Evolutionary conservation across 139 green algal species (phyloP), one percentile per base, ranked within the genome.

Genomic region (Pleodorina starrii): DNA sequence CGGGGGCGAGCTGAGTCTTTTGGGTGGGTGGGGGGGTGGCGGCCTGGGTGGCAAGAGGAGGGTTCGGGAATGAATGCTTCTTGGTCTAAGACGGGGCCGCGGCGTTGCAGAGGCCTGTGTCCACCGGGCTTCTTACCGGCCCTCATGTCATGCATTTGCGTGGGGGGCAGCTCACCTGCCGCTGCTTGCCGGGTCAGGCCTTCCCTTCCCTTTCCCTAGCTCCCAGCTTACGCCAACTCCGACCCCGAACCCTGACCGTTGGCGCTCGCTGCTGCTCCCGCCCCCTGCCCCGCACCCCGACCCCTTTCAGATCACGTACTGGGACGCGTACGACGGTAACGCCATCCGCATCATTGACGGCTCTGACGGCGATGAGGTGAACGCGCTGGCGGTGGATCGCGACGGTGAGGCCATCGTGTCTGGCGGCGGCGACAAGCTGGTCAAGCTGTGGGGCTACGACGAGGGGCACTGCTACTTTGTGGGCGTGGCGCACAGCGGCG

Each of bases 381-480:
- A 95, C 77, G 87, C 93, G 1, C 83, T 98, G 35, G 95, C 92
- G 12, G 93, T 96, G 9, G 92, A 95, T 76, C 66, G 86, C 4
- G 94, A 96, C 50, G 96, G 96, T 4, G 91, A 95, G 72, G 88
- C 87, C 2, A 84, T 98, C 40, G 93, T 97, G 16, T 95, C 71
- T 48, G 96, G 95, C 38, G 94, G 97, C 43, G 89, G 76, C 29
- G 97, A 99, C 93, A 96, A 96, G 90, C 77, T 96, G 36, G 93
- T 98, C 27, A 95, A 93, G 92, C 88, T 98, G 90, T 98, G 94
- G 93, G 93, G 93, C 46, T 98, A 98, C 91, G 96, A 99, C 85
- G 96, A 97, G 82, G 97, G 96, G 4, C 90, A 94, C 83, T 97
- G 95, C 93, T 95, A 95, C 90, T 94, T 93, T 32, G 87, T 95